Base-by-base conservation (phyloP, 306 rosid genomes). In the Vicia villosa region DNA sequence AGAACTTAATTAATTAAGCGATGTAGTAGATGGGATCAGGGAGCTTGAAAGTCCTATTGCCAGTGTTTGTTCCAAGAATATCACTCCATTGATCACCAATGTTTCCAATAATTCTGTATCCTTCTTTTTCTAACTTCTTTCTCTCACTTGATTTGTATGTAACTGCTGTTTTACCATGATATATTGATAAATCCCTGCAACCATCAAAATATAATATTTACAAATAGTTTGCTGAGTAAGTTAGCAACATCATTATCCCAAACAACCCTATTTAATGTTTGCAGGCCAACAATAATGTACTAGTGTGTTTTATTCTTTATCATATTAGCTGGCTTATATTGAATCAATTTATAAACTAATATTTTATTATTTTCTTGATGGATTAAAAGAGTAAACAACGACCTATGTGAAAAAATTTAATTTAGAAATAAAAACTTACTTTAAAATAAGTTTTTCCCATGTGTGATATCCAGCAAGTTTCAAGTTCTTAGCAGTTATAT, bases 71-170 rank as follows among this genome's bases (percentile, higher is more conserved):
- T 34, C 93, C 96, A 40, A 87, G 46, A 1, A 87, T 40, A 43
- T 89, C 93, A 21, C 86, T 89, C 91, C 93, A 87, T 68, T 89
- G 96, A 20, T 89, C 96, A 0, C 96, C 91, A 0, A 69, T 76
- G 78, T 85, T 89, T 14, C 93, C 96, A 51, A 85, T 8, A 0
- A 87, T 85, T 69, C 52, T 83, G 3, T 74, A 89, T 11, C 89
- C 93, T 49, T 55, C 55, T 20, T 60, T 2, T 13, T 66, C 89
- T 1, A 89, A 11, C 24, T 82, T 72, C 64, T 19, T 68, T 11
- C 93, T 87, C 66, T 83, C 74, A 0, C 56, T 13, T 28, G 96
- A 80, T 83, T 89, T 87, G 70, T 80, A 87, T 36, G 12, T 40
- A 3, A 65, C 41, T 17, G 90, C 69, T 20, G 86, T 64, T 34